Evolutionary conservation across 2,329 filamentous ascomycete genomes (phyloP).

Genomic region (Albifimbria verrucaria): DNA sequence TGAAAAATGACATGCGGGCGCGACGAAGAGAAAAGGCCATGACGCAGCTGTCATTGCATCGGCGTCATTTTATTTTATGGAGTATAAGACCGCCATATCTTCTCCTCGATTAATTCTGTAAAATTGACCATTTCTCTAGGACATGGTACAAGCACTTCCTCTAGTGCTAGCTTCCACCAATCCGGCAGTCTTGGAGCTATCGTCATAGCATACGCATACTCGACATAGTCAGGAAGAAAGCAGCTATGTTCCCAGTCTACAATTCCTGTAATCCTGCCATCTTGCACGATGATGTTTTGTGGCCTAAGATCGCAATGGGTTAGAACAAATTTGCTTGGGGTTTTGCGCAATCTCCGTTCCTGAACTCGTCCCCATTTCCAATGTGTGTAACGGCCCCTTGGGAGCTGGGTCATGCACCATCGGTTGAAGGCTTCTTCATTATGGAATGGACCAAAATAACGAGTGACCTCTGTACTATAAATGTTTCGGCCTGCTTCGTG

Average conservation of each 20-base stretch:
- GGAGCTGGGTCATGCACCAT: slow-evolving; percentile 3
- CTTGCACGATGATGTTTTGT: slow-evolving; percentile 4
- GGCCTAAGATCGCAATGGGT: slow-evolving; percentile 7
- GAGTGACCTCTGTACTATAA: slow-evolving; percentile 1
- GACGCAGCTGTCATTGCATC: no score
- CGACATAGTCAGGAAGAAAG: slow-evolving; percentile 5
- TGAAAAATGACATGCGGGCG: no score
- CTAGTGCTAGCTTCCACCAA: background rate
- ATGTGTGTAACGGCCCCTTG: background rate
- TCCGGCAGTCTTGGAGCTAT: background rate
- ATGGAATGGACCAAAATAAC: slow-evolving; percentile 4
- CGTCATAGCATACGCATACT: slow-evolving; percentile 2
- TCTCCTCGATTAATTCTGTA: slow-evolving; percentile 1
- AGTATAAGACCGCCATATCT: no score
- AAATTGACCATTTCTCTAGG: background rate
- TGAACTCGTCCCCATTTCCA: slow-evolving; percentile 4
- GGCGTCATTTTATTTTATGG: no score
- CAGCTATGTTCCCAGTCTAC: slow-evolving; percentile 1
- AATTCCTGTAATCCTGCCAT: slow-evolving; percentile 1
- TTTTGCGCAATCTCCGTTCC: background rate
- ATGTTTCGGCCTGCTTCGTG: slow-evolving; percentile 1
- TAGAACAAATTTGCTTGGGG: slow-evolving; percentile 4
- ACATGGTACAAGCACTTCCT: slow-evolving; percentile 3
- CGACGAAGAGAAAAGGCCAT: no score
- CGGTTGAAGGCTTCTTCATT: slow-evolving; percentile 1